A percentile compares a stretch with the other conserved stretches of the same genome.
phyloP scores from a whole-genome alignment of 352 stramenopile genomes.

The Phytophthora fragariae region DNA sequence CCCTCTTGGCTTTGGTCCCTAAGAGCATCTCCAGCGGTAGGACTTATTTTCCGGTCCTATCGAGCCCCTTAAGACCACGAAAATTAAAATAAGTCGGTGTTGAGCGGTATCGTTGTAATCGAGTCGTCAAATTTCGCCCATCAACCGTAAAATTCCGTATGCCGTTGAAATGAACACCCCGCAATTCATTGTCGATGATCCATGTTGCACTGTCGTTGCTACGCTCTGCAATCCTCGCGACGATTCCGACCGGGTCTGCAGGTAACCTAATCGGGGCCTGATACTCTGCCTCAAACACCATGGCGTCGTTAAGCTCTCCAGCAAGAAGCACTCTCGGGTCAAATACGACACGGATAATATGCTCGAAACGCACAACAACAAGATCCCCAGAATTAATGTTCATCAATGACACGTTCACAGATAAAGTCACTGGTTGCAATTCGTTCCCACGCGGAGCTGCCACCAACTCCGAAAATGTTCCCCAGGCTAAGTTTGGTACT shows the following conservation, averaged over 20 bases:
- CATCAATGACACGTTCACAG: slow-evolving; percentile 17
- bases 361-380: slow-evolving; percentile 10
- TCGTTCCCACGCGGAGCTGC: slow-evolving; percentile 1
- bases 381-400: slow-evolving; percentile 8
- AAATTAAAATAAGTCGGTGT: no score
- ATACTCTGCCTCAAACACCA: slow-evolving; percentile 28
- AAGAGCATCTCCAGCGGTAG: no score
- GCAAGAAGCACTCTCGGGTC: slow-evolving; percentile 13
- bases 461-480: slow-evolving; percentile 9
- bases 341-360: background rate
- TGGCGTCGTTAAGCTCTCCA: slow-evolving; percentile 3
- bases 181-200: slow-evolving; percentile 21
- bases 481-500: slow-evolving; percentile 7
- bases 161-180: slow-evolving; percentile 9
- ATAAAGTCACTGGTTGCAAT: slow-evolving; percentile 8
- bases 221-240: background rate
- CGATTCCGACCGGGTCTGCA: slow-evolving; percentile 21
- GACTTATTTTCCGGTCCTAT: no score
- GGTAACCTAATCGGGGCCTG: slow-evolving; percentile 17
- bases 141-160: slow-evolving; percentile 18
- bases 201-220: slow-evolving; percentile 2
- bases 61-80: no score
- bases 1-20: no score
- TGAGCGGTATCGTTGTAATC: background rate
- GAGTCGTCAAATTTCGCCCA: slow-evolving; percentile 14